These are phyloP conservation scores for Scenedesmus sp. DNA, from an alignment of 163 green algal genomes.

Conservation along the genomic window DNA sequence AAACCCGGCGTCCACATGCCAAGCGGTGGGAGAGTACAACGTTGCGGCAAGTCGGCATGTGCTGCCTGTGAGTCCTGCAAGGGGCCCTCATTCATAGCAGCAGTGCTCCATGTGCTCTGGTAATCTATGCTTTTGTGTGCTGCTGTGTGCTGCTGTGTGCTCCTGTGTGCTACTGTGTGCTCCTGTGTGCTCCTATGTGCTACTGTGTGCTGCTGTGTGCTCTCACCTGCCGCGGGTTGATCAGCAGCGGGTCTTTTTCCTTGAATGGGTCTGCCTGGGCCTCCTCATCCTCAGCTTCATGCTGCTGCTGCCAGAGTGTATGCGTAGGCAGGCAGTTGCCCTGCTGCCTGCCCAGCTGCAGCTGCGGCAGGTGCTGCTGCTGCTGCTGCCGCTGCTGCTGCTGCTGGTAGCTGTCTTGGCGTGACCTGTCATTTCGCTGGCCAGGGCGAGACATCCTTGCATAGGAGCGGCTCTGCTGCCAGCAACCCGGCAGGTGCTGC, in stretches of 20 bases:
- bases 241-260: background rate
- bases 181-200: too few species aligned
- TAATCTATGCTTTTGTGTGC: too few species aligned
- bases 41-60: too few species aligned
- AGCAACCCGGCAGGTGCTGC: background rate
- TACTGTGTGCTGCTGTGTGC: too few species aligned
- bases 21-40: too few species aligned
- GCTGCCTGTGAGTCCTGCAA: too few species aligned
- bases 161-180: too few species aligned
- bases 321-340: constrained; percentile 16
- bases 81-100: too few species aligned
- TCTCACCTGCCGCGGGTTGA: background rate
- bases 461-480: background rate
- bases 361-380: background rate
- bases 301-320: background rate
- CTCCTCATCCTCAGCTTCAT: background rate
- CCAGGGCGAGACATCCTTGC: background rate
- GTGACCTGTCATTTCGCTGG: background rate
- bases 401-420: background rate
- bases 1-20: background rate
- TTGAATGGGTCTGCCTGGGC: background rate
- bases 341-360: background rate
- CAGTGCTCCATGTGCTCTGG: too few species aligned
- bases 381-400: background rate
- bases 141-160: too few species aligned